Base-by-base conservation (phyloP, 1,284 basidiomycete genomes). In the Leccinum subrobustum region DNA sequence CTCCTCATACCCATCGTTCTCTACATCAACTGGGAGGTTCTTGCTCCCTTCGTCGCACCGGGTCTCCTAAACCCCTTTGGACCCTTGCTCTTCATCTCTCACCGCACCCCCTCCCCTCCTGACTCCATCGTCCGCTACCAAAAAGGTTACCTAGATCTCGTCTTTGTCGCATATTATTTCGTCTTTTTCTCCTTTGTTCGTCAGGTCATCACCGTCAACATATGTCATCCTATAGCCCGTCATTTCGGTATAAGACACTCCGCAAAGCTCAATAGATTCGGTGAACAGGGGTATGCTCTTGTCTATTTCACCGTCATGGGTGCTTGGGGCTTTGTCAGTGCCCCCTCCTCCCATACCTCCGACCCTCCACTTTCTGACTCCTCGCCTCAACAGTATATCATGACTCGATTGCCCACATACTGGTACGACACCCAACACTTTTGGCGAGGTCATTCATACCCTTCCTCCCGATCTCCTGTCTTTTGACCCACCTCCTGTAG, bases 151-250 rank as follows among this genome's bases (percentile, higher is more conserved):
- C 76, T 83, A 67, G 97, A 99, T 73, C 68, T 97, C 6, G 73
- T 83, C 18, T 99, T 99, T 77, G 73, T 98, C 52, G 82, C 82
- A 3, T 98, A 95, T 76, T 85, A 97, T 75, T 82, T 98, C 74
- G 80, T 99, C 50, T 89, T 98, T 67, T 99, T 92, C 78, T 96
- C 94, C 1, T 93, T 95, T 73, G 72, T 97, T 33, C 88, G 97
- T 37, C 95, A 98, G 76, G 75, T 82, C 35, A 76, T 95, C 67
- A 87, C 89, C 8, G 66, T 92, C 68, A 85, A 87, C 65, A 53
- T 95, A 16, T 87, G 89, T 60, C 79, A 81, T 47, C 92, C 92
- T 0, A 70, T 96, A 54, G 95, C 91, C 0, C 81, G 77, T 51
- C 79, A 79, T 63, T 86, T 89, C 58, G 90, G 93, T 1, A 84